Percentiles rank a stretch among this genome's conserved stretches.
Conservation (phyloP, 2,329 filamentous ascomycete genomes). For the Xylaria digitata region DNA sequence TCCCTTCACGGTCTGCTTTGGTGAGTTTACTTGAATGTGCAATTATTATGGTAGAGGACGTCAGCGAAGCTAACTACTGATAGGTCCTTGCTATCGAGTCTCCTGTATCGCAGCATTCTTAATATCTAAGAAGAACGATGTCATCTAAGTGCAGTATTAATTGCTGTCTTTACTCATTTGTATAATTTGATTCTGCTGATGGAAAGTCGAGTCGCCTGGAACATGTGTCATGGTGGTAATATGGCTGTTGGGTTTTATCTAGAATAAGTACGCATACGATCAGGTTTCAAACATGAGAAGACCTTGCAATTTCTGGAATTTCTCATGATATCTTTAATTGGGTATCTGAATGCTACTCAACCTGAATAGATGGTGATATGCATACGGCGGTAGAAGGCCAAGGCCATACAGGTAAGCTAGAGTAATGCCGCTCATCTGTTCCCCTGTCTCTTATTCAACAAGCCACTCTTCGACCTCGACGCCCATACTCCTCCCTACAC, state of each 20-base stretch:
- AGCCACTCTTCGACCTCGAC: constrained; percentile 85
- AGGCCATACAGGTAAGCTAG: background rate
- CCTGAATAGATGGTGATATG: background rate
- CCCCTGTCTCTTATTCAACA: constrained; percentile 64
- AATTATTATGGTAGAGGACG: background rate
- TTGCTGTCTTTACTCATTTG: constrained; percentile 5
- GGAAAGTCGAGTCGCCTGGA: constrained; percentile 13
- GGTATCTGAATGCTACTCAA: background rate
- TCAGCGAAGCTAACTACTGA: constrained; percentile 20
- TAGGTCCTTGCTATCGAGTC: constrained; percentile 67
- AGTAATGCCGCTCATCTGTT: background rate
- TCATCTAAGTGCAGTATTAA: background rate
- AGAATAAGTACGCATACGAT: background rate
- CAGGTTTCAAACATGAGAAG: background rate
- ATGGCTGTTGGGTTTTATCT: background rate
- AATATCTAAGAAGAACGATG: background rate
- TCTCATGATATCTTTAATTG: background rate
- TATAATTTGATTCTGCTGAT: background rate
- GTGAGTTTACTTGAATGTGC: constrained; percentile 61
- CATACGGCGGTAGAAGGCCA: background rate
- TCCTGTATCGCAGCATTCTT: constrained; percentile 48
- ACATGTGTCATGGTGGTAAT: constrained; percentile 4
- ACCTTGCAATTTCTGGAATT: background rate
- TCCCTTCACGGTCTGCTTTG: constrained; percentile 84
- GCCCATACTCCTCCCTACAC: constrained; percentile 76